Percentiles rank a stretch among this genome's conserved stretches.
These are phyloP conservation scores for Adansonia madagascariensis DNA, from an alignment of 441 rosid genomes.

Conservation along the genomic window DNA sequence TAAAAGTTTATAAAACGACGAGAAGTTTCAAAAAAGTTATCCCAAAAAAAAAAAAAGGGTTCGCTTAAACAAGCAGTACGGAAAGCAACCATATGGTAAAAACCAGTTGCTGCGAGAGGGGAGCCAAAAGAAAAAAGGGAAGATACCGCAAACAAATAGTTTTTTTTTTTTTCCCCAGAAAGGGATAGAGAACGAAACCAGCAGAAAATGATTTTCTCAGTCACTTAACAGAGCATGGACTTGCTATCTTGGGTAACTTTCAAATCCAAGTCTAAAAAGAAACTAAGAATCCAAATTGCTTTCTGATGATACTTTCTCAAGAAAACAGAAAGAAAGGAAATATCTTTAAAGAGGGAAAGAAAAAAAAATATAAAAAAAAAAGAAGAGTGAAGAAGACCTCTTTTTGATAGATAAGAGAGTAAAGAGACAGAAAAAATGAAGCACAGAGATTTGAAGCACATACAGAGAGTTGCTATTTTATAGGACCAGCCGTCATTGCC, in stretches of 20 bases:
- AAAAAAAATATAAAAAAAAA: not conserved
- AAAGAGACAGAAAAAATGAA: slow-evolving; percentile 26
- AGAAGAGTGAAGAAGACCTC: not conserved
- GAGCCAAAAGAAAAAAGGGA: not conserved
- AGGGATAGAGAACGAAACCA: slow-evolving; percentile 22
- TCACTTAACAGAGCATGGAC: not conserved
- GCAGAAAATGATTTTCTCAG: slow-evolving; percentile 18
- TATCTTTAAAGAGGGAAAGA: not conserved
- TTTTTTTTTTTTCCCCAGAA: slow-evolving; percentile 26
- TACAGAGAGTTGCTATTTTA: slow-evolving; percentile 43
- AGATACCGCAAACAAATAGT: slow-evolving; percentile 17
- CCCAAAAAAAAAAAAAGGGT: slow-evolving; percentile 25
- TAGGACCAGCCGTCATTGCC: slow-evolving; percentile 48
- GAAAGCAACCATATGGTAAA: slow-evolving; percentile 23
- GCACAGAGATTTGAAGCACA: slow-evolving; percentile 22
- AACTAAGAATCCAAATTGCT: slow-evolving; percentile 9
- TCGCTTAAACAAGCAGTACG: slow-evolving; percentile 21
- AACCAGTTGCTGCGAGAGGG: not conserved
- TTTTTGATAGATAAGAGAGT: slow-evolving; percentile 17
- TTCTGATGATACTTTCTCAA: slow-evolving; percentile 15
- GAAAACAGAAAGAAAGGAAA: not conserved
- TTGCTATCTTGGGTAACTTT: slow-evolving; percentile 18
- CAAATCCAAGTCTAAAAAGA: not conserved
- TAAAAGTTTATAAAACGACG: slow-evolving; percentile 43
- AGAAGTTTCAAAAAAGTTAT: slow-evolving; percentile 58